Evolutionary conservation across 2,329 filamentous ascomycete genomes (phyloP).

Genomic region (Drechslerella dactyloides): DNA sequence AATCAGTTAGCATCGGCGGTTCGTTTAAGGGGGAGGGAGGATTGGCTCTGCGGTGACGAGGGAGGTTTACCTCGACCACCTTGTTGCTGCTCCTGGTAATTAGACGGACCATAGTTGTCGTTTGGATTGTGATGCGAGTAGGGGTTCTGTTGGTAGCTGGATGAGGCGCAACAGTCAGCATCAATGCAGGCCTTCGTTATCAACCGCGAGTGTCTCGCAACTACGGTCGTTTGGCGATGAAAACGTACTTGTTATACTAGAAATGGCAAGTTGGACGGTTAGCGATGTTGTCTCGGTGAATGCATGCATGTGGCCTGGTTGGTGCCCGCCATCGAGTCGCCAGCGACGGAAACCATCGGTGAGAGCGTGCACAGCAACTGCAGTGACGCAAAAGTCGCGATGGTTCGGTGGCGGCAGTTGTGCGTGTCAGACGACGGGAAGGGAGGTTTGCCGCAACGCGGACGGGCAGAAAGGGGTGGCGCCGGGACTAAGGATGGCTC

Average conservation of each 20-base stretch:
- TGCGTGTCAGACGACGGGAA: not conserved
- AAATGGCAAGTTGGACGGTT: constrained; percentile 2
- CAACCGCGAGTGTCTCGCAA: no score
- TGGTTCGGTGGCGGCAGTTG: constrained; percentile 4
- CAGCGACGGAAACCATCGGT: no score
- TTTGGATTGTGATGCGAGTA: constrained; percentile 51
- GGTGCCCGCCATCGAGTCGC: no score
- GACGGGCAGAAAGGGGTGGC: constrained; percentile 19
- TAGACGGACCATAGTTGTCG: constrained; percentile 44
- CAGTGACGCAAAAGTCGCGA: not conserved
- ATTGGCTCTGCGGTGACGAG: constrained; percentile 1
- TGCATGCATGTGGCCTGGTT: no score
- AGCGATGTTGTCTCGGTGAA: constrained; percentile 1
- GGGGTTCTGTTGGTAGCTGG: constrained; percentile 48
- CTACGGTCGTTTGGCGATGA: no score
- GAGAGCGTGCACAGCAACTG: no score
- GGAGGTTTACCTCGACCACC: constrained; percentile 33
- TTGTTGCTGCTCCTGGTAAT: constrained; percentile 35
- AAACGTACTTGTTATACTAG: constrained; percentile 41
- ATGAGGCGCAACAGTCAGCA: constrained; percentile 12
- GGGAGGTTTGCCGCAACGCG: constrained; percentile 19
- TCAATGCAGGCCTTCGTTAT: not conserved
- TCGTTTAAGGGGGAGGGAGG: constrained; percentile 40
- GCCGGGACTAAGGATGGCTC: not conserved
- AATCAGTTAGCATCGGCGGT: not conserved